Base-by-base conservation (phyloP, 1,284 basidiomycete species). In the Macrocybe sp. region DNA sequence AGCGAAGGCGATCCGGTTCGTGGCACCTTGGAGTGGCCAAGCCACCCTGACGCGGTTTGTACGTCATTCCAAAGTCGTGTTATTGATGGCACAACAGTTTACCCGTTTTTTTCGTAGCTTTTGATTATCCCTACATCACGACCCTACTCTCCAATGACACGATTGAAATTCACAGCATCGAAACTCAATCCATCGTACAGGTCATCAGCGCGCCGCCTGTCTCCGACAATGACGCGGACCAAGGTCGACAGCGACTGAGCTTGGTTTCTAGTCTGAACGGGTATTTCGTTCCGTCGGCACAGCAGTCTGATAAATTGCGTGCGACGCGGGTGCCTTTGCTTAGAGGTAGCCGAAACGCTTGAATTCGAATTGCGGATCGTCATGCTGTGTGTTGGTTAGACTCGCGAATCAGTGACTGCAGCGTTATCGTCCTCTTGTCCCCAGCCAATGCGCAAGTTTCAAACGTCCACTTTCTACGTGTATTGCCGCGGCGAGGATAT, bases 1-100 rank as follows among this genome's bases (percentile, higher is more conserved):
- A 81, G 83, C 0, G 78, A 83, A 8, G 92, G 92, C 1, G 92
- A 95, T 63, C 92, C 93, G 8, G 86, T 92, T 7, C 77, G 93
- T 38, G 92, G 92, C 1, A 94, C 92, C 2, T 69, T 96, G 32
- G 81, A 92, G 61, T 96, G 91, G 90, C 73, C 79, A 1, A 76
- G 73, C 40, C 83, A 94, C 68, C 90, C 92, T 0, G 68, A 83
- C 36, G 79, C 84, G 8, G 70, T 94, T 35, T 83, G 92, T 93
- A 57, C 60, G 87, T 75, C 14, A 6, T n/a, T n/a, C n/a, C n/a
- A n/a, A n/a, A n/a, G n/a, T n/a, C n/a, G n/a, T n/a, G n/a, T n/a
- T n/a, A n/a, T n/a, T n/a, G n/a, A n/a, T n/a, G n/a, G 30, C 35
- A 32, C 42, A 37, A 28, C 16, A 37, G 14, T n/a, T 8, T 34